Conservation (phyloP, 2,329 filamentous ascomycete species). For the Aspergillus melleus region DNA sequence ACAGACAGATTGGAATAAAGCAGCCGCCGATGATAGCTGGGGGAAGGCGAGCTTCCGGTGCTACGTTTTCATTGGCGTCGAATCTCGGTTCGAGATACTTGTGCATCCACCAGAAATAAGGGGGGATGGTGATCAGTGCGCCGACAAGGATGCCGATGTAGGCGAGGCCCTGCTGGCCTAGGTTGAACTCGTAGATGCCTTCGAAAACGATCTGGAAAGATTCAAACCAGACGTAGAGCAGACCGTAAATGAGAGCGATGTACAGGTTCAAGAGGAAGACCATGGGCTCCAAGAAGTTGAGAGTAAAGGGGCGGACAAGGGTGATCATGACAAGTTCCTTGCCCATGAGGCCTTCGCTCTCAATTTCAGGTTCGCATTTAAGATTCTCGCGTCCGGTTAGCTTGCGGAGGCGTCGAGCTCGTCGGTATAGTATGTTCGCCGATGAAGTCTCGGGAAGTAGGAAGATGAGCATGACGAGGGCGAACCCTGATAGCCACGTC, state of each 20-base stretch:
- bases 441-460: neutral
- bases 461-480: neutral
- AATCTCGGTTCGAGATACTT: neutral
- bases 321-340: neutral
- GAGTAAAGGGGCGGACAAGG: neutral
- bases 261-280: too few species aligned
- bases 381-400: neutral
- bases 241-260: too few species aligned
- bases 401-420: conserved; percentile 1
- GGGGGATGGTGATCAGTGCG: neutral
- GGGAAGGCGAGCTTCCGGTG: conserved; percentile 50
- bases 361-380: neutral
- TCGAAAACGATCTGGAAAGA: too few species aligned
- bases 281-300: too few species aligned
- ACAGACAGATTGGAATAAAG: conserved; percentile 62
- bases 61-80: neutral
- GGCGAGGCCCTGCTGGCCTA: too few species aligned
- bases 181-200: too few species aligned
- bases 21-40: conserved; percentile 62
- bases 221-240: too few species aligned
- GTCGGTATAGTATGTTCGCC: neutral
- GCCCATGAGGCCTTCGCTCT: neutral
- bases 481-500: neutral
- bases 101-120: neutral
- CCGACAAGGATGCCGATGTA: too few species aligned